These are phyloP conservation scores for Barnettozyma botsteinii DNA, from an alignment of 805 yeast genomes.

Conservation along the genomic window DNA sequence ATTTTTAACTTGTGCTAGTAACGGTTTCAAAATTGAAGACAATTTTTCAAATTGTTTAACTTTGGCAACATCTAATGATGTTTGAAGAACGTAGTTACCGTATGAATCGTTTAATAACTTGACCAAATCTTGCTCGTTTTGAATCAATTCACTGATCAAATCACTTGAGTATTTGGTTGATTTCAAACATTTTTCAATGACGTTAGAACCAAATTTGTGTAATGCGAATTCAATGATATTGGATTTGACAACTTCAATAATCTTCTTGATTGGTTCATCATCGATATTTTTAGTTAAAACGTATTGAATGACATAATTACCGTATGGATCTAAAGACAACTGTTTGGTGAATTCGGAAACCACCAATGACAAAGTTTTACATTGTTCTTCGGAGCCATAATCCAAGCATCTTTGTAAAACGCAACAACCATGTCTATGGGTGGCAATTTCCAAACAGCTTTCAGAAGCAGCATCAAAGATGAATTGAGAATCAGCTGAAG, in stretches of 20 bases:
- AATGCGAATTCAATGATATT: slow-evolving; percentile 49
- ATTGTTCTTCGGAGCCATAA: slow-evolving; percentile 70
- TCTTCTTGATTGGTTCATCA: slow-evolving; percentile 26
- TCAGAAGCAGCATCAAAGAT: slow-evolving; percentile 79
- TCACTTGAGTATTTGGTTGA: slow-evolving; percentile 38
- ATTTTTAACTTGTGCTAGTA: slow-evolving; percentile 70
- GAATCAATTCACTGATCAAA: slow-evolving; percentile 45
- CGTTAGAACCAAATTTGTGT: slow-evolving; percentile 92
- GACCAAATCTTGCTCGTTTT: slow-evolving; percentile 29
- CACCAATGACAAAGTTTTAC: slow-evolving; percentile 56
- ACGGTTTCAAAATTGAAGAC: slow-evolving; percentile 60
- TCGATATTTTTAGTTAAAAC: slow-evolving; percentile 49
- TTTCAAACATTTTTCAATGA: slow-evolving; percentile 80
- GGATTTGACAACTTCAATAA: slow-evolving; percentile 30
- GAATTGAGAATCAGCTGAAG: slow-evolving; percentile 69
- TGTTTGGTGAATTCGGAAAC: slow-evolving; percentile 65
- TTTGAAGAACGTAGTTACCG: slow-evolving; percentile 93
- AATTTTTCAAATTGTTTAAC: slow-evolving; percentile 46
- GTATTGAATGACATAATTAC: slow-evolving; percentile 95
- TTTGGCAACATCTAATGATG: slow-evolving; percentile 63
- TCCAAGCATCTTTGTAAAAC: slow-evolving; percentile 93
- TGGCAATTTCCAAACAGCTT: slow-evolving; percentile 76
- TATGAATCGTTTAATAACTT: slow-evolving; percentile 79
- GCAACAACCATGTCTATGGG: slow-evolving; percentile 97
- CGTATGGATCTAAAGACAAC: slow-evolving; percentile 87